Conservation (phyloP, 1,139 yeast genomes). For the Kodamaea sp. region DNA sequence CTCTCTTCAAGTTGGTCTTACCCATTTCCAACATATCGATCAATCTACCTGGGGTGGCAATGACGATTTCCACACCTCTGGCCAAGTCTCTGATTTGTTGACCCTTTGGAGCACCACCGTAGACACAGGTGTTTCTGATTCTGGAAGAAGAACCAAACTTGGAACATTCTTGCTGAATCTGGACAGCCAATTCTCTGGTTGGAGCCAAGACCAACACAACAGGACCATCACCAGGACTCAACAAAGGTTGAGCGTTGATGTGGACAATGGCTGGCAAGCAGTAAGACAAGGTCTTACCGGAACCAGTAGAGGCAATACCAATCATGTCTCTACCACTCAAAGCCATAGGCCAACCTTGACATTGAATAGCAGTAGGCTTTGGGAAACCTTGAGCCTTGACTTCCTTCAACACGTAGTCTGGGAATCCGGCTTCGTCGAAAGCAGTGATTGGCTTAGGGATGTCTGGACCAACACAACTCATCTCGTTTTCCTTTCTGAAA, state of each 20-base stretch:
- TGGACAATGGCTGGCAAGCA: slow-evolving; percentile 97
- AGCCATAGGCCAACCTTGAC: slow-evolving; percentile 99
- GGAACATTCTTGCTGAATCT: slow-evolving; percentile 93
- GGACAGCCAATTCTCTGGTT: slow-evolving; percentile 98
- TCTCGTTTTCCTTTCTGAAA: slow-evolving; percentile 81
- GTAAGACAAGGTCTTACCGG: slow-evolving; percentile 96
- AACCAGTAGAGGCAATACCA: slow-evolving; percentile 98
- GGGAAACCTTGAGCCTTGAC: slow-evolving; percentile 92
- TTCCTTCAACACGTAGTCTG: slow-evolving; percentile 86
- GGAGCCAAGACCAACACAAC: slow-evolving; percentile 95
- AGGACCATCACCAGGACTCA: slow-evolving; percentile 95
- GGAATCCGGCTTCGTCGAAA: slow-evolving; percentile 97
- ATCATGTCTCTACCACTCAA: slow-evolving; percentile 97
- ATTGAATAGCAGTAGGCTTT: slow-evolving; percentile 92
- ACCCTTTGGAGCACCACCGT: slow-evolving; percentile 99
- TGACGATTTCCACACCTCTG: slow-evolving; percentile 92
- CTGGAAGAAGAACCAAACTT: slow-evolving; percentile 90
- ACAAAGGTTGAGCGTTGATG: slow-evolving; percentile 95
- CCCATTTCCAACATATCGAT: slow-evolving; percentile 96
- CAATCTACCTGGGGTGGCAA: slow-evolving; percentile 98
- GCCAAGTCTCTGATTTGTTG: slow-evolving; percentile 94
- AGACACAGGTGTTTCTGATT: slow-evolving; percentile 95
- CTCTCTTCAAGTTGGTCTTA: slow-evolving; percentile 93
- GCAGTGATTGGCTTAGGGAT: slow-evolving; percentile 93
- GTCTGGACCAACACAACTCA: slow-evolving; percentile 80